Percentiles rank a stretch among this genome's conserved stretches.
Evolutionary conservation across 164 flowering plant species (phyloP).

Genomic region (Piper betle): DNA sequence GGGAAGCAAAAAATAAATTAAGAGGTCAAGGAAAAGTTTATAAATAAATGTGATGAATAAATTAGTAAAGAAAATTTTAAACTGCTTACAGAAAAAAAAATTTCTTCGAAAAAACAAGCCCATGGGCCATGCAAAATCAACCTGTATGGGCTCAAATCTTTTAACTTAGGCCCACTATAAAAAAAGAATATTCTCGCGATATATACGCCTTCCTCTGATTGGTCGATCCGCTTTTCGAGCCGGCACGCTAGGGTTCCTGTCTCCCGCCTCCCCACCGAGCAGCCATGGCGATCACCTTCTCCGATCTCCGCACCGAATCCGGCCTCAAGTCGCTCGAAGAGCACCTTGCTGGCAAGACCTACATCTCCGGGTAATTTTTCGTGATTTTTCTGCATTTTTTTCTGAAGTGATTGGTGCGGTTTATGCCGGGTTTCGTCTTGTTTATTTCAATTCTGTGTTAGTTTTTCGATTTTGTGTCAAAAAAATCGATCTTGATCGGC

Average conservation of each 20-base stretch:
- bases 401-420: no score
- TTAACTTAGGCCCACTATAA: no score
- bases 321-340: constrained; percentile 78
- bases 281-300: constrained; percentile 66
- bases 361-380: constrained; percentile 55
- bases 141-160: no score
- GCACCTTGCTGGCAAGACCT: constrained; percentile 57
- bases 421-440: not conserved
- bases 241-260: not conserved
- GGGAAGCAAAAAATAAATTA: no score
- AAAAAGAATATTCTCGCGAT: no score
- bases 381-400: not conserved
- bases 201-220: not conserved
- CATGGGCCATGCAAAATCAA: not conserved
- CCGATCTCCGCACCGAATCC: constrained; percentile 75
- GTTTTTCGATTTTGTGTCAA: no score
- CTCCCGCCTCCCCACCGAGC: not conserved
- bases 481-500: no score
- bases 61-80: no score
- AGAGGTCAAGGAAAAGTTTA: no score
- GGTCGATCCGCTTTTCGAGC: not conserved
- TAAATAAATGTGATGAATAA: no score
- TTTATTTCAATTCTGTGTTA: not conserved
- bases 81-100: no score
- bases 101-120: not conserved